Conservation (phyloP, 1,284 basidiomycete genomes). For the Puccinia brachypodii region DNA sequence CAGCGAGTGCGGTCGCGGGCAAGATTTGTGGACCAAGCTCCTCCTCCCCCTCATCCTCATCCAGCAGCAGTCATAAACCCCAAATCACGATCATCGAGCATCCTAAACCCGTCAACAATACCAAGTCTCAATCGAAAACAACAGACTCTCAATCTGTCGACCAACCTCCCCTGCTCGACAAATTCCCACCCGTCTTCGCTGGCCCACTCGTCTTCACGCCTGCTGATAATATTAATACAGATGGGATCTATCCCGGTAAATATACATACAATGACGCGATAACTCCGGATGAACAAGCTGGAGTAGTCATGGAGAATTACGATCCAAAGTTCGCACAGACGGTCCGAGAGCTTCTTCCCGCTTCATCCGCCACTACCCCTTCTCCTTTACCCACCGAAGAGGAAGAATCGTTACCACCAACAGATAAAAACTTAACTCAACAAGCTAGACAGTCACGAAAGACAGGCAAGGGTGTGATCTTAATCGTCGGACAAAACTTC, state of each 20-base stretch:
- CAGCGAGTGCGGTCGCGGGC: slow-evolving; percentile 88
- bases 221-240: slow-evolving; percentile 97
- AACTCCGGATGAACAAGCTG: slow-evolving; percentile 86
- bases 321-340: slow-evolving; percentile 79
- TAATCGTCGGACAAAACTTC: slow-evolving; percentile 96
- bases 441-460: slow-evolving; percentile 49
- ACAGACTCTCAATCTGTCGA: not conserved
- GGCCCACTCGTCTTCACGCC: slow-evolving; percentile 88
- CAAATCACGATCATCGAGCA: slow-evolving; percentile 16
- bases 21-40: slow-evolving; percentile 79
- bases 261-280: slow-evolving; percentile 99
- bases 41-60: not conserved
- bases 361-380: slow-evolving; percentile 51
- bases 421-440: slow-evolving; percentile 54
- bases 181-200: slow-evolving; percentile 78
- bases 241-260: slow-evolving; percentile 98
- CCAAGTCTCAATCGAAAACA: not conserved
- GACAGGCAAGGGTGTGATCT: slow-evolving; percentile 67
- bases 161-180: slow-evolving; percentile 69
- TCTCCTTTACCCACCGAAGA: slow-evolving; percentile 43
- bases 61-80: not conserved
- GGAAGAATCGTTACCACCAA: not conserved
- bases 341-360: slow-evolving; percentile 65
- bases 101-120: not conserved
- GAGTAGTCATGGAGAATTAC: slow-evolving; percentile 98